phyloP scores from a whole-genome alignment of 148 eudicot genomes.

The Rhododendron henanense region DNA sequence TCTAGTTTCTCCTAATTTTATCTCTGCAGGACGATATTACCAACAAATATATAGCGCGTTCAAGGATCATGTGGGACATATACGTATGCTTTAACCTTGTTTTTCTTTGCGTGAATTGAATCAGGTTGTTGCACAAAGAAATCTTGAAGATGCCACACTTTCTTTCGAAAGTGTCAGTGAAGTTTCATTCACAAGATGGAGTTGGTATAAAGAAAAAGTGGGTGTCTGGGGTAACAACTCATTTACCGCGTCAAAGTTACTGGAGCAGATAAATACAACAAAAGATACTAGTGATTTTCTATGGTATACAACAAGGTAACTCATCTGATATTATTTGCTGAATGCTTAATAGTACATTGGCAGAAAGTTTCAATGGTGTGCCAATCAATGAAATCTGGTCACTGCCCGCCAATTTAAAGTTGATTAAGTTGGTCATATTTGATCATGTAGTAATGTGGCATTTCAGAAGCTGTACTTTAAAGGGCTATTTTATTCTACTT shows the following conservation, averaged over 20 bases:
- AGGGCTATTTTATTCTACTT: neutral
- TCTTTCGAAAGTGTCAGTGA: slow-evolving; percentile 14
- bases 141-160: slow-evolving; percentile 12
- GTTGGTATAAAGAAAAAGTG: slow-evolving; percentile 50
- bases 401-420: neutral
- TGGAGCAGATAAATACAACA: slow-evolving; percentile 67
- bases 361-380: neutral
- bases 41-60: neutral
- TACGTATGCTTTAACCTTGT: neutral
- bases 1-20: neutral
- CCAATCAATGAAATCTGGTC: neutral
- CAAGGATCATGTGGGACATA: neutral
- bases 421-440: neutral
- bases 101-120: slow-evolving; percentile 18
- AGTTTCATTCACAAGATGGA: slow-evolving; percentile 28
- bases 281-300: slow-evolving; percentile 58
- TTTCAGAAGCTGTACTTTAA: neutral
- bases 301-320: slow-evolving; percentile 65
- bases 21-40: neutral
- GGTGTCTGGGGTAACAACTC: slow-evolving; percentile 27
- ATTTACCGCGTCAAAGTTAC: slow-evolving; percentile 31
- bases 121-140: slow-evolving; percentile 37
- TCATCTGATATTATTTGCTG: neutral
- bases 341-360: neutral
- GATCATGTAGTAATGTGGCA: neutral